These are phyloP conservation scores for Pestalotiopsis sp. DNA, from an alignment of 2,329 filamentous ascomycete species.

Conservation along the genomic window DNA sequence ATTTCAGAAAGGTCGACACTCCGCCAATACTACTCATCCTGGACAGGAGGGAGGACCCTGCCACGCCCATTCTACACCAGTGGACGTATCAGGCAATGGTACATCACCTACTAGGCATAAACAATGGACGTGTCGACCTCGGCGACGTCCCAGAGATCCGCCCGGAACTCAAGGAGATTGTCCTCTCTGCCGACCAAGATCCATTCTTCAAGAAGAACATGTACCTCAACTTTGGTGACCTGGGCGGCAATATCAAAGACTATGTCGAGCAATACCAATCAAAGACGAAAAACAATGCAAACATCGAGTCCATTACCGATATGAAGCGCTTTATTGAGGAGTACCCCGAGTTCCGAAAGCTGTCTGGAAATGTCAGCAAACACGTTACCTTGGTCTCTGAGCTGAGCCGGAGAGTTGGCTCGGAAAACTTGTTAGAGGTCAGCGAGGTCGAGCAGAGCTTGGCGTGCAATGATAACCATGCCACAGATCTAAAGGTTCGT, in stretches of 20 bases:
- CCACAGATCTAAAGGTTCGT: slow-evolving; percentile 81
- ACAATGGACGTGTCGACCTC: slow-evolving; percentile 91
- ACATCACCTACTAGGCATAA: slow-evolving; percentile 90
- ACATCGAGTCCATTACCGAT: slow-evolving; percentile 94
- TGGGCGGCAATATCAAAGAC: slow-evolving; percentile 95
- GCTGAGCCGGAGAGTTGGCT: slow-evolving; percentile 82
- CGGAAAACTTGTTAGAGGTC: slow-evolving; percentile 88
- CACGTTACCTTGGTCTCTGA: slow-evolving; percentile 96
- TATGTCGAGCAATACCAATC: slow-evolving; percentile 98
- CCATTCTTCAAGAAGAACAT: slow-evolving; percentile 99
- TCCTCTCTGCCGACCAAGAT: slow-evolving; percentile 94
- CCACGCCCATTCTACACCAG: slow-evolving; percentile 91
- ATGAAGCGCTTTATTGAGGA: slow-evolving; percentile 99
- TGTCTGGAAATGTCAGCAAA: slow-evolving; percentile 97
- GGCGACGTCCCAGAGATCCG: slow-evolving; percentile 81
- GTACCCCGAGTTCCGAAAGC: slow-evolving; percentile 95
- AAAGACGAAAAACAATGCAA: slow-evolving; percentile 94
- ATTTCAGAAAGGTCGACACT: slow-evolving; percentile 93
- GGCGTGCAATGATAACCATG: slow-evolving; percentile 95
- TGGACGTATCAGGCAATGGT: slow-evolving; percentile 99
- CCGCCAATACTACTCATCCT: slow-evolving; percentile 89
- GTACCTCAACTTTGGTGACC: slow-evolving; percentile 95
- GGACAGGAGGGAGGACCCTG: slow-evolving; percentile 90
- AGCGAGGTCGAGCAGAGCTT: slow-evolving; percentile 96
- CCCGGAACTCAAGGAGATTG: slow-evolving; percentile 89